These are phyloP conservation scores for Grifola frondosa DNA, from an alignment of 1,284 basidiomycete species.

Conservation along the genomic window DNA sequence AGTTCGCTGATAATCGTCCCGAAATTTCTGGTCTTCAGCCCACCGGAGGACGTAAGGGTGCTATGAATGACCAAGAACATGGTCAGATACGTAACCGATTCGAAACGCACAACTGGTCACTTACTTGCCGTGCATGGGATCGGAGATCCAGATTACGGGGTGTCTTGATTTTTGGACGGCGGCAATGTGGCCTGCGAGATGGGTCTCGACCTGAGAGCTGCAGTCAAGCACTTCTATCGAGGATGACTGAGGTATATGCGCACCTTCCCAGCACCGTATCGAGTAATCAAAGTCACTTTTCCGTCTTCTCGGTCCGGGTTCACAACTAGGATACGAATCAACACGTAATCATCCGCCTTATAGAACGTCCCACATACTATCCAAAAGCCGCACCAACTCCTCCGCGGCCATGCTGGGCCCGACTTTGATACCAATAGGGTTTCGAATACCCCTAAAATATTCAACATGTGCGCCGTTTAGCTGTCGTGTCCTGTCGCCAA, in stretches of 20 bases:
- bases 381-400: slow-evolving; percentile 80
- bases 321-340: slow-evolving; percentile 67
- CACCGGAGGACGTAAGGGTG: slow-evolving; percentile 75
- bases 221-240: neutral
- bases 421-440: slow-evolving; percentile 97
- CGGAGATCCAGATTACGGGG: slow-evolving; percentile 91
- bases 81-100: too few species aligned
- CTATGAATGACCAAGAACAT: slow-evolving; percentile 40
- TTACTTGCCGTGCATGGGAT: slow-evolving; percentile 97
- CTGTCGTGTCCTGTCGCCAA: slow-evolving; percentile 96
- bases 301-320: slow-evolving; percentile 86
- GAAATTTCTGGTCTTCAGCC: slow-evolving; percentile 89
- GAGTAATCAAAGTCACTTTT: slow-evolving; percentile 87
- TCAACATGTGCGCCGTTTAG: slow-evolving; percentile 93
- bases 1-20: slow-evolving; percentile 90
- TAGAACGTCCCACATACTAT: slow-evolving; percentile 56
- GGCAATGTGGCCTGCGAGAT: slow-evolving; percentile 82
- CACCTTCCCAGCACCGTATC: slow-evolving; percentile 90
- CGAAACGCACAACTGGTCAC: slow-evolving; percentile 31
- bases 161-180: slow-evolving; percentile 82
- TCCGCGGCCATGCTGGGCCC: slow-evolving; percentile 83
- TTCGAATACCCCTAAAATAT: slow-evolving; percentile 92
- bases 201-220: slow-evolving; percentile 62
- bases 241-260: neutral
- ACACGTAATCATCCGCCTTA: neutral